Evolutionary conservation across 768 basidiomycete species (phyloP).

Genomic region (Phaffia australis): DNA sequence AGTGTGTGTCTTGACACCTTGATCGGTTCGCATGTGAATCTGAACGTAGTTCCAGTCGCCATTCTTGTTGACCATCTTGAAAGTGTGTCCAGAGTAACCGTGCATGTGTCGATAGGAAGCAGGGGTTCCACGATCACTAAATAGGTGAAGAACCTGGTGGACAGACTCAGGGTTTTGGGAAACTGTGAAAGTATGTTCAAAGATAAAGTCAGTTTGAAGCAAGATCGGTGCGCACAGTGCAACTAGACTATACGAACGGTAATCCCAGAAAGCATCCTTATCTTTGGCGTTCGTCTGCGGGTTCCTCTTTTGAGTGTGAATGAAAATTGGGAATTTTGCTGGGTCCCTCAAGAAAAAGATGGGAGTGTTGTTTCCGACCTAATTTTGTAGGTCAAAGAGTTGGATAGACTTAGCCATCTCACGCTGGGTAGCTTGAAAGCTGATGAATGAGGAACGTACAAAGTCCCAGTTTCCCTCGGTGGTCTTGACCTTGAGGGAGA

Average conservation of each 20-base stretch:
- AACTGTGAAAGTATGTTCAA: conserved; percentile 45
- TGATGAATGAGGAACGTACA: conserved; percentile 26
- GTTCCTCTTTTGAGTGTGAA: conserved; percentile 48
- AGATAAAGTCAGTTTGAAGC: conserved; percentile 43
- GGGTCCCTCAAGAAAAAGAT: conserved; percentile 29
- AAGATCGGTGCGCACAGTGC: not conserved
- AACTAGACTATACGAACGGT: too few species aligned
- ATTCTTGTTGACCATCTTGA: conserved; percentile 38
- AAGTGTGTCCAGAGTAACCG: conserved; percentile 61
- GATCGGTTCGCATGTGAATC: conserved; percentile 38
- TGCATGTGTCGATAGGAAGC: conserved; percentile 62
- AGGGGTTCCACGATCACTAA: conserved; percentile 43
- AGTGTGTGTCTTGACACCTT: conserved; percentile 54
- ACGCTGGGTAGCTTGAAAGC: not conserved
- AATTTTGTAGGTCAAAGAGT: not conserved
- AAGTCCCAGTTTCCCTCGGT: conserved; percentile 42
- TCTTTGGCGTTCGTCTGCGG: conserved; percentile 88
- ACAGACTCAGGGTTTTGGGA: conserved; percentile 41
- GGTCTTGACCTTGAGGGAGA: conserved; percentile 43
- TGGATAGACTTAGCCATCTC: not conserved
- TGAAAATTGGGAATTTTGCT: conserved; percentile 43
- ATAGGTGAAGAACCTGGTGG: conserved; percentile 43
- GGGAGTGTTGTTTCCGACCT: conserved; percentile 34
- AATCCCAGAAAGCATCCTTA: conserved; percentile 43
- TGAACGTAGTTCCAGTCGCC: conserved; percentile 37